Base-by-base conservation (phyloP, 345 rosid species). In the Arabis alpina region DNA sequence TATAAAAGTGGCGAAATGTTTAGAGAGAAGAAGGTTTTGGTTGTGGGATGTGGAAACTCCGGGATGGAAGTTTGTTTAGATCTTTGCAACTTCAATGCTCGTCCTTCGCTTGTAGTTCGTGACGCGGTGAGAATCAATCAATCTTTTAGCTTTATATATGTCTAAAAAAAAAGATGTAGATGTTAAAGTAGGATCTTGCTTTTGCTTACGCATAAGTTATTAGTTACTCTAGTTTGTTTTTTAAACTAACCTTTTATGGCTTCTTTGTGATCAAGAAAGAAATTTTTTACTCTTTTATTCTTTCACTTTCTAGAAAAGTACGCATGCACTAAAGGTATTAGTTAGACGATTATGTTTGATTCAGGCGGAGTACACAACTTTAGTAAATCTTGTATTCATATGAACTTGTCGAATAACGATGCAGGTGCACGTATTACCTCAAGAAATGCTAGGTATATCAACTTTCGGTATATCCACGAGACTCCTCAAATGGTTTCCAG, bases 51-150 rank as follows among this genome's bases (percentile, higher is more conserved):
- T 80, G 98, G 97, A 13, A 93, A 93, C 76, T 93, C 98, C 0
- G 98, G 98, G 52, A 90, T 93, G 98, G 96, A 93, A 77, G 88
- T 93, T 43, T 78, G 83, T 69, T 84, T 93, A 80, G 98, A 93
- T 71, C 95, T 93, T 61, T 84, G 89, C 88, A 85, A 90, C 77
- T 77, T 75, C 57, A 76, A 68, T 62, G 89, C 93, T 59, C 77
- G 40, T 28, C 90, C 97, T 3, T 83, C 88, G 54, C 82, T 93
- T 15, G 90, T 83, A n/a, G 93, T 93, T 52, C 83, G 98, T 66
- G 88, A 87, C 42, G 67, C 90, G 87, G 97, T 93, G 24, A 88
- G 89, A 16, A 59, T 49, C 12, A 48, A 34, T 23, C 8, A 49
- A 5, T 1, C 36, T 19, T 10, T 23, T 10, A 8, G 8, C 40